Evolutionary conservation across 1,139 yeast genomes (phyloP), one percentile per base, ranked within the genome.

Genomic region (Pichia sp.): DNA sequence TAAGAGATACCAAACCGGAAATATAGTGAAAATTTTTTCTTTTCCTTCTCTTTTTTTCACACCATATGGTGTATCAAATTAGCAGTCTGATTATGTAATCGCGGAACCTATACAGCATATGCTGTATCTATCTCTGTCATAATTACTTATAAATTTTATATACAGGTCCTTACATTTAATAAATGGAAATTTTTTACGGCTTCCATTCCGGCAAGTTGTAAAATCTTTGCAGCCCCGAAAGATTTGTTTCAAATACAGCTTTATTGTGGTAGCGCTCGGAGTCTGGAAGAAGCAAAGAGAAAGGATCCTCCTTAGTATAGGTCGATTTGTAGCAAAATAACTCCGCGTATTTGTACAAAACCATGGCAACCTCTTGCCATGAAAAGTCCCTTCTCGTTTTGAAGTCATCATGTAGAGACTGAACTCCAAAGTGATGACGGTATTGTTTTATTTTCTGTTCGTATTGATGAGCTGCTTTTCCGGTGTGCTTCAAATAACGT

Each of bases 311-410:
- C 11, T 49, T 53, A 1, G 54, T 36, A 56, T 57, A 64, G 38
- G 55, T 51, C 1, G 58, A 45, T 36, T 47, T 53, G 16, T 43
- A 56, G 3, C 57, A 54, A 54, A 65, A 64, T 36, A 60, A 45
- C 5, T 59, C 62, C 23, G 62, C 53, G 54, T 56, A 66, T 16
- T 56, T 51, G 23, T 60, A 51, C 3, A 66, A 36, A 5, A 60
- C 41, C 10, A 57, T 49, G 8, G 68, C 62, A 19, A 58, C 66
- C 56, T 65, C 67, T 59, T 65, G 62, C 68, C 69, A 66, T 31
- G 60, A 57, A 42, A 61, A 54, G 8, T 52, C 54, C 11, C 51
- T 45, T 15, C 52, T 52, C 2, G 58, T 32, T 19, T 55, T 53
- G n/a, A 59, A 29, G 19, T 57, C 54, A 6, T 59, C 45, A 3